phyloP scores from a whole-genome alignment of 1,139 yeast species.

The Diutina scorzettiae region DNA sequence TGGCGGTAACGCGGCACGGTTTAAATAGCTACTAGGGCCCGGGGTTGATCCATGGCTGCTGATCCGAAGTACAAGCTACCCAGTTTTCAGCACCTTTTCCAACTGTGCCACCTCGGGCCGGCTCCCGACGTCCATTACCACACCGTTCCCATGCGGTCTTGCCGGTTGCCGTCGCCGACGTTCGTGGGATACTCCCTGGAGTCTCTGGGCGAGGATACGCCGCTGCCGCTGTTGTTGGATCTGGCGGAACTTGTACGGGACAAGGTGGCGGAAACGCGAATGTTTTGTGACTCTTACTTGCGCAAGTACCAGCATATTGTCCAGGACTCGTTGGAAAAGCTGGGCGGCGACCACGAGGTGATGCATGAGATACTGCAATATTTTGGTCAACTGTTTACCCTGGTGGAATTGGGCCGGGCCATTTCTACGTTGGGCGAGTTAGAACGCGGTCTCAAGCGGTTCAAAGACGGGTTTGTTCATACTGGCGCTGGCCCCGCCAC shows the following conservation, averaged over 20 bases:
- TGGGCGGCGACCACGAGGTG: not conserved
- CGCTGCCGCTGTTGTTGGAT: not conserved
- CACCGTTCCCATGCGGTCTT: too few relatives aligned
- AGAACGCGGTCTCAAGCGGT: not conserved
- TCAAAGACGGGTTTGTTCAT: not conserved
- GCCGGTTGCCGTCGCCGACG: too few relatives aligned
- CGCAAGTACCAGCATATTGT: slow-evolving; percentile 4
- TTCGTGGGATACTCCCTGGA: not conserved
- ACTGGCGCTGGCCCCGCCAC: not conserved
- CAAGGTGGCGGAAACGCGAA: not conserved
- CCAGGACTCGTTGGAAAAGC: not conserved
- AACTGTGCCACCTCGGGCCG: not conserved
- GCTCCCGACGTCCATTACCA: too few relatives aligned
- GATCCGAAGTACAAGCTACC: not conserved
- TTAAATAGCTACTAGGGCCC: not conserved
- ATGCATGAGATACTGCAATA: not conserved
- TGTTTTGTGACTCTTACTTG: not conserved
- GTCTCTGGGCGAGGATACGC: not conserved
- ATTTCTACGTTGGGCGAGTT: not conserved
- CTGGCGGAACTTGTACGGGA: not conserved
- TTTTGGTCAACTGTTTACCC: slow-evolving; percentile 2
- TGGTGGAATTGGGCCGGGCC: not conserved
- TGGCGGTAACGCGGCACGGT: not conserved
- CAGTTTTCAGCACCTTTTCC: not conserved
- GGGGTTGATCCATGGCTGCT: not conserved